Conservation (phyloP, 257 asterid genomes). For the Jacaranda copaia region DNA sequence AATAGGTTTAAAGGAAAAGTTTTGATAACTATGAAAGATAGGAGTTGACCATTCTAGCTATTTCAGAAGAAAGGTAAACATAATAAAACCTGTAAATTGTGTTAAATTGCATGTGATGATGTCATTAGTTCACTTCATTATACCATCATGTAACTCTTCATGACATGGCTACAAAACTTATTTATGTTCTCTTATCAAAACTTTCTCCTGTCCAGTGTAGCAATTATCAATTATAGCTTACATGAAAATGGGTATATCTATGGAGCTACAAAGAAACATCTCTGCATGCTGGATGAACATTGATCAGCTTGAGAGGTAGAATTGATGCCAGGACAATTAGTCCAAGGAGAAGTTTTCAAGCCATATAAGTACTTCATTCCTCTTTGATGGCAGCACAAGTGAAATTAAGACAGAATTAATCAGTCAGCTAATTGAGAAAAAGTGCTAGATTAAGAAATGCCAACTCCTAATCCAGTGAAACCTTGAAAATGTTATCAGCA, state of each 20-base stretch:
- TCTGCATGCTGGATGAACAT: too few species aligned
- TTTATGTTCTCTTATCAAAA: too few species aligned
- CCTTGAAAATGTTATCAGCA: neutral
- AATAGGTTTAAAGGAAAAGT: too few species aligned
- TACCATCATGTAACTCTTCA: neutral
- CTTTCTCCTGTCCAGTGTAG: neutral
- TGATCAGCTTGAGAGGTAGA: neutral
- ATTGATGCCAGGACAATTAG: slow-evolving; percentile 33
- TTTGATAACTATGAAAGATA: too few species aligned
- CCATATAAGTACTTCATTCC: slow-evolving; percentile 94
- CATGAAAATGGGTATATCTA: neutral
- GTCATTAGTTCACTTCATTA: too few species aligned
- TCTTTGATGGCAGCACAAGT: slow-evolving; percentile 43
- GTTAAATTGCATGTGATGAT: too few species aligned
- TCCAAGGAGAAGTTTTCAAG: slow-evolving; percentile 77
- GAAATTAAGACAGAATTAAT: slow-evolving; percentile 24
- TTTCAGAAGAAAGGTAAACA: too few species aligned
- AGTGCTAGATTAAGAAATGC: neutral
- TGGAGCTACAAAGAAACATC: too few species aligned
- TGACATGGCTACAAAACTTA: neutral
- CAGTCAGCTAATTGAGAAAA: neutral
- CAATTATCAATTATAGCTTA: neutral
- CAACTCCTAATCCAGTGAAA: neutral
- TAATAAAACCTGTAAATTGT: too few species aligned
- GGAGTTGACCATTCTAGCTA: too few species aligned